A percentile compares a stretch with the other conserved stretches of the same genome.
Conservation (phyloP, 2,329 filamentous ascomycete genomes). For the Talaromyces amestolkiae region DNA sequence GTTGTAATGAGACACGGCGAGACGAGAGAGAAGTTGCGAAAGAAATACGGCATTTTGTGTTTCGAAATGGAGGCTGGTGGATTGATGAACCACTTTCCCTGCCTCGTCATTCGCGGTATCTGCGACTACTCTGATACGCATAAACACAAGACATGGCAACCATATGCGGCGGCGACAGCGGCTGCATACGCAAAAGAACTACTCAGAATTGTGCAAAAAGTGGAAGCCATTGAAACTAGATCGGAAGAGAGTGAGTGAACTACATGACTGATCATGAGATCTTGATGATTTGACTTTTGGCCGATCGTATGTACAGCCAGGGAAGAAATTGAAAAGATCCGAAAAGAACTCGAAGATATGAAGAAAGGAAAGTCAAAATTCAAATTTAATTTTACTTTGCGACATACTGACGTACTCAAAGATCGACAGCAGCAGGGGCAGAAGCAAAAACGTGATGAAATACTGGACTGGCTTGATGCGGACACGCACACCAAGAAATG, state of each 20-base stretch:
- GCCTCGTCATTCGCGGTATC: slow-evolving; percentile 22
- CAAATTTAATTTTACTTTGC: too few species aligned
- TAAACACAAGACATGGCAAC: slow-evolving; percentile 21
- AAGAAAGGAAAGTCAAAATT: too few species aligned
- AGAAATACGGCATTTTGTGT: slow-evolving; percentile 19
- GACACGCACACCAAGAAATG: too few species aligned
- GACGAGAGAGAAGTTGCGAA: slow-evolving; percentile 18
- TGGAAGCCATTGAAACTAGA: neutral
- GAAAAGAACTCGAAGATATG: too few species aligned
- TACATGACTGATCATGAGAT: neutral
- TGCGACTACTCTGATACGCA: slow-evolving; percentile 21
- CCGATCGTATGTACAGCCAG: too few species aligned
- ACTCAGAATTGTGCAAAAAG: slow-evolving; percentile 15
- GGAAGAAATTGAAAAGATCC: too few species aligned
- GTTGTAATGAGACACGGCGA: slow-evolving; percentile 6
- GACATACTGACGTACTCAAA: too few species aligned
- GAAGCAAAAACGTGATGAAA: too few species aligned
- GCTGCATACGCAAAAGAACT: slow-evolving; percentile 22
- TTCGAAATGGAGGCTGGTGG: slow-evolving; percentile 19
- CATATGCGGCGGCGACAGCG: slow-evolving; percentile 20
- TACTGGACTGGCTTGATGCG: too few species aligned
- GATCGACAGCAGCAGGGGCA: too few species aligned
- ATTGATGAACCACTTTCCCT: slow-evolving; percentile 11
- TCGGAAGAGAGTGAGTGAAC: neutral
- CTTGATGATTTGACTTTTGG: too few species aligned